Conservation (phyloP, 2,329 filamentous ascomycete species). For the Tolypocladium nubicola region DNA sequence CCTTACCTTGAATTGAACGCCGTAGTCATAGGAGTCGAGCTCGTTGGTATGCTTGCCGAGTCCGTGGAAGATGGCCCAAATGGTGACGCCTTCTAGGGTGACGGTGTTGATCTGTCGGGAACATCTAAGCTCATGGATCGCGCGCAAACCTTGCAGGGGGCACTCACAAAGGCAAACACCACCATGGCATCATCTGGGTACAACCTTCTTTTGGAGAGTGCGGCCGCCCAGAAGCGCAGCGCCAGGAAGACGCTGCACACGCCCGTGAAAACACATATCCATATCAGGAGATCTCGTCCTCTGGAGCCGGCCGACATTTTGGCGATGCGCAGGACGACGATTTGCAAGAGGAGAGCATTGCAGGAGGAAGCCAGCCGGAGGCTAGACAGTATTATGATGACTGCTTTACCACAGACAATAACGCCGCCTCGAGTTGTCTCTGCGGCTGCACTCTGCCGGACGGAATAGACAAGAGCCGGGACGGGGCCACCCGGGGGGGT, state of each 20-base stretch:
- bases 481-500: neutral
- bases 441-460: neutral
- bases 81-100: neutral
- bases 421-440: neutral
- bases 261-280: neutral
- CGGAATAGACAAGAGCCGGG: too few species aligned
- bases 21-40: neutral
- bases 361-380: neutral
- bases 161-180: neutral
- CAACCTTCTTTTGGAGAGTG: neutral
- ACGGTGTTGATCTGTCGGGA: neutral
- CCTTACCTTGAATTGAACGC: neutral
- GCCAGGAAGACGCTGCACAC: neutral
- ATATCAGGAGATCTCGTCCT: neutral
- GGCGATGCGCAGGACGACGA: neutral
- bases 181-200: neutral
- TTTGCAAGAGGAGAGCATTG: neutral
- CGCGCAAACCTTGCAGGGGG: neutral
- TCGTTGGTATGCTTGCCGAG: neutral
- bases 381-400: neutral
- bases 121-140: neutral
- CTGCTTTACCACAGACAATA: neutral
- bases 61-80: neutral
- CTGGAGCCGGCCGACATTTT: neutral
- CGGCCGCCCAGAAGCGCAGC: neutral